phyloP scores from a whole-genome alignment of 306 rosid species.

The Medicago lupulina region DNA sequence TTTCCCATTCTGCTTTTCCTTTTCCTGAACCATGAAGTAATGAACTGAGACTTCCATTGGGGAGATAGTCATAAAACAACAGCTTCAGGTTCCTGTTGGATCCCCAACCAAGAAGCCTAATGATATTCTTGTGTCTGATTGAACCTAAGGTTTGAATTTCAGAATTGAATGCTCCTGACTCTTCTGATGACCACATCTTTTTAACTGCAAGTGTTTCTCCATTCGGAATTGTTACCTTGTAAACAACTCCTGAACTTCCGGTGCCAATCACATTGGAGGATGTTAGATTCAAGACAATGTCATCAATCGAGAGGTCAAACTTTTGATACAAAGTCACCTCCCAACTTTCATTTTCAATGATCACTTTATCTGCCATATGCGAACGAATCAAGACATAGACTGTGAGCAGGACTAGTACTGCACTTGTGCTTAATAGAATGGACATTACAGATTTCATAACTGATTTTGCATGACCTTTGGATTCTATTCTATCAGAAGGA shows the following conservation, averaged over 20 bases:
- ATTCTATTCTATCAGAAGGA: conserved; percentile 31
- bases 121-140: conserved; percentile 86
- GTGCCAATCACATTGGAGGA: conserved; percentile 88
- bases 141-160: conserved; percentile 84
- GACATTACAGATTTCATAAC: conserved; percentile 65
- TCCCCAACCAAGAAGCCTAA: conserved; percentile 90
- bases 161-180: conserved; percentile 73
- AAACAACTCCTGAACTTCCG: conserved; percentile 97
- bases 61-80: conserved; percentile 87
- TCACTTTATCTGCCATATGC: conserved; percentile 47
- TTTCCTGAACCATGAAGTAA: conserved; percentile 77
- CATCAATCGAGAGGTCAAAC: conserved; percentile 74
- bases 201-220: conserved; percentile 82
- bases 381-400: conserved; percentile 59
- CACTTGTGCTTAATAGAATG: conserved; percentile 66
- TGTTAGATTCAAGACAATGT: conserved; percentile 70
- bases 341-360: conserved; percentile 64
- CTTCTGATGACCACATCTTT: conserved; percentile 94
- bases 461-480: conserved; percentile 44
- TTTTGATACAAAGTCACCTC: conserved; percentile 87
- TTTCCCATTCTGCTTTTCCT: conserved; percentile 85
- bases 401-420: conserved; percentile 66
- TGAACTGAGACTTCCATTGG: conserved; percentile 89
- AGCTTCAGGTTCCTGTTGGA: conserved; percentile 74
- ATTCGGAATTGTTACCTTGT: conserved; percentile 65